phyloP scores from a whole-genome alignment of 2,329 filamentous ascomycete genomes.

The Aspergillus sp. region DNA sequence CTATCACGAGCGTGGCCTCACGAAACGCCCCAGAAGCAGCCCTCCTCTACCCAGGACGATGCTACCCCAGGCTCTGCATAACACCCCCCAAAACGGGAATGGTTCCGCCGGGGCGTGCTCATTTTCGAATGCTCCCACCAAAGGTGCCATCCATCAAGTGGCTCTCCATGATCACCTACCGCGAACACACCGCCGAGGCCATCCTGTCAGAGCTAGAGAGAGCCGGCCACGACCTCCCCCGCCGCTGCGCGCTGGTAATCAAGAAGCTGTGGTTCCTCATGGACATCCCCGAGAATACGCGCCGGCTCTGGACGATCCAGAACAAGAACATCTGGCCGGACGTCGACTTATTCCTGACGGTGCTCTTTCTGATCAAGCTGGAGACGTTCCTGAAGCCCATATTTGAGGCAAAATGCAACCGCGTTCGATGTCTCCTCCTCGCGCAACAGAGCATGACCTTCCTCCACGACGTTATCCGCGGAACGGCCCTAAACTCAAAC shows the following conservation, averaged over 20 bases:
- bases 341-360: slow-evolving; percentile 51
- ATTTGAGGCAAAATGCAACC: slow-evolving; percentile 36
- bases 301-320: slow-evolving; percentile 47
- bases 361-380: slow-evolving; percentile 62
- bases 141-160: slow-evolving; percentile 55
- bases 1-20: slow-evolving; percentile 48
- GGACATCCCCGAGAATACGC: slow-evolving; percentile 51
- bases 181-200: slow-evolving; percentile 49
- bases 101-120: background rate
- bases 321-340: slow-evolving; percentile 49
- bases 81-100: background rate
- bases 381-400: slow-evolving; percentile 61
- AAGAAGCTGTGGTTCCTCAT: slow-evolving; percentile 66
- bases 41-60: slow-evolving; percentile 50
- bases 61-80: slow-evolving; percentile 48
- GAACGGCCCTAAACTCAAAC: slow-evolving; percentile 42
- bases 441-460: slow-evolving; percentile 48
- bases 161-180: slow-evolving; percentile 55
- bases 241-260: slow-evolving; percentile 38
- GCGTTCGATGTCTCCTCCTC: slow-evolving; percentile 50
- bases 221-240: slow-evolving; percentile 49
- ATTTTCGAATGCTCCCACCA: background rate
- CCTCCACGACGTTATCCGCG: slow-evolving; percentile 53
- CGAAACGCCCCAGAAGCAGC: slow-evolving; percentile 48
- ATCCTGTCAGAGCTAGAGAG: slow-evolving; percentile 54